These are phyloP conservation scores for Neonectria hederae DNA, from an alignment of 2,329 filamentous ascomycete genomes.

Conservation along the genomic window DNA sequence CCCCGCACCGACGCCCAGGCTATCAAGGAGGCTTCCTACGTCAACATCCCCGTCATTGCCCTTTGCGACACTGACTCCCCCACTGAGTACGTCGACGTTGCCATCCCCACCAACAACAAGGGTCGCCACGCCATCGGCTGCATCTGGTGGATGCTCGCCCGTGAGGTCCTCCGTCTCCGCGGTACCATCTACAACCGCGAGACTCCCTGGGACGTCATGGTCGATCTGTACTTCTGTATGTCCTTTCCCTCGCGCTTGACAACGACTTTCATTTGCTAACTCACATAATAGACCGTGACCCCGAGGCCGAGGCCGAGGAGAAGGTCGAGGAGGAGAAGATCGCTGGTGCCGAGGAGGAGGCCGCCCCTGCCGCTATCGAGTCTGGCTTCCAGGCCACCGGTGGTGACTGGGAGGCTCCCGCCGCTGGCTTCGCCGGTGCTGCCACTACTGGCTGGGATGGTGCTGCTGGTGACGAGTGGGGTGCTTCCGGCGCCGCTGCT, in stretches of 20 bases:
- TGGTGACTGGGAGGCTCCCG: slow-evolving; percentile 87
- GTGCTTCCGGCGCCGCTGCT: slow-evolving; percentile 59
- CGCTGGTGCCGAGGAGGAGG: slow-evolving; percentile 85
- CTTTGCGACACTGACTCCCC: slow-evolving; percentile 99
- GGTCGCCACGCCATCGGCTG: slow-evolving; percentile 98
- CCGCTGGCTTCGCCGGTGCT: slow-evolving; percentile 74
- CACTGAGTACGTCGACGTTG: slow-evolving; percentile 99
- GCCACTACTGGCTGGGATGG: slow-evolving; percentile 66
- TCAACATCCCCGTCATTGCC: slow-evolving; percentile 99
- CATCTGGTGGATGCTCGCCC: slow-evolving; percentile 99
- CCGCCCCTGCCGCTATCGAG: slow-evolving; percentile 73
- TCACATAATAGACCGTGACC: slow-evolving; percentile 81
- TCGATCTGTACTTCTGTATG: slow-evolving; percentile 98
- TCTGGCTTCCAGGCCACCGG: slow-evolving; percentile 73
- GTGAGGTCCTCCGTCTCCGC: slow-evolving; percentile 98
- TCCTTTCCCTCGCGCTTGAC: slow-evolving; percentile 32
- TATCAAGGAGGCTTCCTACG: slow-evolving; percentile 99
- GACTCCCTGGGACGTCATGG: slow-evolving; percentile 98
- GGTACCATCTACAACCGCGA: slow-evolving; percentile 97
- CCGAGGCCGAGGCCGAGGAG: slow-evolving; percentile 99
- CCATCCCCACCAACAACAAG: slow-evolving; percentile 99
- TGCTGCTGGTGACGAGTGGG: slow-evolving; percentile 70
- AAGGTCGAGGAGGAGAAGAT: slow-evolving; percentile 94
- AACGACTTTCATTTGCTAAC: slow-evolving; percentile 26
- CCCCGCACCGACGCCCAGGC: slow-evolving; percentile 99